Conservation (phyloP, 2,329 filamentous ascomycete genomes). For the Zasmidium citrigriseum region DNA sequence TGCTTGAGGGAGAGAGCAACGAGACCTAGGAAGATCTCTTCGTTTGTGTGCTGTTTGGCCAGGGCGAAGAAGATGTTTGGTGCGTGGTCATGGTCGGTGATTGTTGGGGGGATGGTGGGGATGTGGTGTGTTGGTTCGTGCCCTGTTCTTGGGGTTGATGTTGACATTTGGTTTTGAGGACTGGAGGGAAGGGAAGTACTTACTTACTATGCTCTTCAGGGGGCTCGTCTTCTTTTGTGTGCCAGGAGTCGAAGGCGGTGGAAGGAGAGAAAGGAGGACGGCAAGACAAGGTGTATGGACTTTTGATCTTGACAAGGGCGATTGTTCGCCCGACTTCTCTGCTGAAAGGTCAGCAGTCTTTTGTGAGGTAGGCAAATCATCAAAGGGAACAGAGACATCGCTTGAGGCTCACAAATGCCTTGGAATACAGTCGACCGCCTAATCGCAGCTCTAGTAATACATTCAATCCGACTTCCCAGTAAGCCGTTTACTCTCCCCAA, state of each 20-base stretch:
- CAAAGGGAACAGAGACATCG: too few relatives aligned
- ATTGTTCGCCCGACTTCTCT: too few relatives aligned
- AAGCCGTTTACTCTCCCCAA: constrained; percentile 42
- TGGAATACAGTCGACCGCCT: not conserved
- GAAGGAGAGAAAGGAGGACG: not conserved
- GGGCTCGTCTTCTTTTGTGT: not conserved
- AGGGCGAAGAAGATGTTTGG: not conserved
- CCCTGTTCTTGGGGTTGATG: too few relatives aligned
- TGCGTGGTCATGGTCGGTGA: not conserved
- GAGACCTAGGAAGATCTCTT: not conserved
- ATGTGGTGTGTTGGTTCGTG: not conserved
- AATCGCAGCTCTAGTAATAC: not conserved
- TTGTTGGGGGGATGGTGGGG: not conserved
- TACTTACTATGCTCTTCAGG: not conserved
- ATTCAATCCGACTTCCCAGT: constrained; percentile 42
- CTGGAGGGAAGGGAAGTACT: not conserved
- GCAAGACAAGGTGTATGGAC: too few relatives aligned
- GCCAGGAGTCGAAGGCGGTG: not conserved
- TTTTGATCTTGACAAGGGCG: too few relatives aligned
- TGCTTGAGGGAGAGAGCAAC: too few relatives aligned
- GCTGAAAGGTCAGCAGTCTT: too few relatives aligned
- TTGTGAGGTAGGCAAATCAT: too few relatives aligned
- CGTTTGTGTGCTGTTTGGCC: not conserved
- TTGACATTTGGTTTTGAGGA: too few relatives aligned
- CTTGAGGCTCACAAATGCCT: too few relatives aligned